phyloP scores from a whole-genome alignment of 305 asterid genomes.

The Caryopteris hybrid region DNA sequence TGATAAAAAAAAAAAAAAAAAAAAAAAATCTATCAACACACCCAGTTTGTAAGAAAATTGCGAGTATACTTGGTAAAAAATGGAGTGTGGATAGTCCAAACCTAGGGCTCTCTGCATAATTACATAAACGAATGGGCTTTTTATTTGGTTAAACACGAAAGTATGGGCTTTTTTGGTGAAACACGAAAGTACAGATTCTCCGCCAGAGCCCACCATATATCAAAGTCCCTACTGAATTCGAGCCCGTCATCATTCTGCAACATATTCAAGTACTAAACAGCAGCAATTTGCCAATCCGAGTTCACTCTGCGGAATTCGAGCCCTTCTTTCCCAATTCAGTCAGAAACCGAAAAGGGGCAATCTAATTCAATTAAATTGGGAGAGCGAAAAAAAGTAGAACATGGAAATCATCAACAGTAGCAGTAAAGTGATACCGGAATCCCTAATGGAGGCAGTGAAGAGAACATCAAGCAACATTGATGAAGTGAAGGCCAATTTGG shows the following conservation, averaged over 20 bases:
- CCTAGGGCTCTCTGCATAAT: no score
- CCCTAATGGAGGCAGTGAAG: constrained; percentile 66
- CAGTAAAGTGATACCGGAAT: constrained; percentile 52
- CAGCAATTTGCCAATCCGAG: no score
- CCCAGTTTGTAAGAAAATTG: no score
- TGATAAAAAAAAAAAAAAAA: no score
- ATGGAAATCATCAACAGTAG: constrained; percentile 45
- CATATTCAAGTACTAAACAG: neutral
- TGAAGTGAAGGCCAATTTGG: constrained; percentile 59
- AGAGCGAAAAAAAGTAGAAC: neutral
- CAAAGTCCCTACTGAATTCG: neutral
- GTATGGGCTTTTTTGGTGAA: no score
- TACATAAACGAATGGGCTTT: no score
- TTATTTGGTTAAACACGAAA: no score
- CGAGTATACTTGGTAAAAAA: no score
- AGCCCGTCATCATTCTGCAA: neutral
- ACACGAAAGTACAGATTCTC: no score
- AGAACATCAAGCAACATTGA: constrained; percentile 67
- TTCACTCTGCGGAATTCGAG: neutral
- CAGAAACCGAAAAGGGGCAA: neutral
- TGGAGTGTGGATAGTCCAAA: no score
- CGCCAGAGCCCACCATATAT: neutral
- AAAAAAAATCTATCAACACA: no score
- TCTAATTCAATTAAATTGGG: neutral
- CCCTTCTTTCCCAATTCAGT: neutral